Percentiles rank a stretch among this genome's conserved stretches.
These are phyloP conservation scores for Apiospora saccharicola DNA, from an alignment of 2,329 filamentous ascomycete genomes.

Conservation along the genomic window DNA sequence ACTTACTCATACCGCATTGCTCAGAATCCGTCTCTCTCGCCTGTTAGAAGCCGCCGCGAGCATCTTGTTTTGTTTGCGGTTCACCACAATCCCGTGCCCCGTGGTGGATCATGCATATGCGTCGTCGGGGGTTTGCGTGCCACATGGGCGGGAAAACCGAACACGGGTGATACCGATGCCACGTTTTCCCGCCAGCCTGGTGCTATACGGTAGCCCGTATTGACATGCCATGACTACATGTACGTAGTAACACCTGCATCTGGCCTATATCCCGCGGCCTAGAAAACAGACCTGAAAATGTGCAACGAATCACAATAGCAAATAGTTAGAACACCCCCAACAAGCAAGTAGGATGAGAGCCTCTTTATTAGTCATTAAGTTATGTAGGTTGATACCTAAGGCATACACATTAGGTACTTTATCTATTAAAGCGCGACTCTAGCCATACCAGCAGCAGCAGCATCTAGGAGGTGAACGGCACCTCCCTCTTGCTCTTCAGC, in stretches of 20 bases:
- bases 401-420: slow-evolving; percentile 1
- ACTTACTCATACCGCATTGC: neutral
- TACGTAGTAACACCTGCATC: neutral
- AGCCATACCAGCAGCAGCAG: neutral
- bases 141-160: neutral
- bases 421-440: neutral
- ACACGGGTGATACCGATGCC: neutral
- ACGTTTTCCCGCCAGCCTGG: neutral
- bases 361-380: neutral
- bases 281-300: neutral
- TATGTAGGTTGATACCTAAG: too few relatives aligned
- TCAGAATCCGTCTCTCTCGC: neutral
- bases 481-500: slow-evolving; percentile 34
- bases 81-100: neutral
- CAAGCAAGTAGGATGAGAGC: neutral
- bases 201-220: neutral
- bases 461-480: slow-evolving; percentile 15
- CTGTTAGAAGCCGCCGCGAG: neutral
- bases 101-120: neutral
- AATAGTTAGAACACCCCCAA: neutral
- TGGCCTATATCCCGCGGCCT: neutral
- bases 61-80: neutral
- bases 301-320: neutral
- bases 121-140: neutral
- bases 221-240: neutral